A percentile compares a stretch with the other conserved stretches of the same genome.
phyloP scores from a whole-genome alignment of 2,329 filamentous ascomycete species.

The Verticillium nonalfalfae region DNA sequence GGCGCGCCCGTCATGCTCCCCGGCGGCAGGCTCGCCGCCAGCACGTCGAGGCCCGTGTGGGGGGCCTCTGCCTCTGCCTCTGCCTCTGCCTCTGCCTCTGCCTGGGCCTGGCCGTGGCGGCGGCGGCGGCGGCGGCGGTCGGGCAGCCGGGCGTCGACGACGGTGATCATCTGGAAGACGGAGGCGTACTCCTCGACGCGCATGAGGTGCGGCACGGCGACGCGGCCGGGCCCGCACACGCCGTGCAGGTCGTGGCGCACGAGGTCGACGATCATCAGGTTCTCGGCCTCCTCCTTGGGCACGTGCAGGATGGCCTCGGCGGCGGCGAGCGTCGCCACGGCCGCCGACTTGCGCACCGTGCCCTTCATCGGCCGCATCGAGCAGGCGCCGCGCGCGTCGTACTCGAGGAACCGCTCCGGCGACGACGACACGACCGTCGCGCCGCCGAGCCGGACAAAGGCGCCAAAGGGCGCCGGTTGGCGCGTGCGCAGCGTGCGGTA shows the following conservation, averaged over 20 bases:
- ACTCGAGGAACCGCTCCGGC: constrained; percentile 79
- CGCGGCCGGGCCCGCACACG: constrained; percentile 69
- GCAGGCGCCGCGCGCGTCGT: constrained; percentile 46
- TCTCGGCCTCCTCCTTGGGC: constrained; percentile 89
- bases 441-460: constrained; percentile 65
- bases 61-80: constrained; percentile 11
- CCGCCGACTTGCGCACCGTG: constrained; percentile 73
- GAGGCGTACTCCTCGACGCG: constrained; percentile 85
- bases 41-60: constrained; percentile 65
- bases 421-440: constrained; percentile 75
- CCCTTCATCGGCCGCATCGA: constrained; percentile 95
- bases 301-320: constrained; percentile 69
- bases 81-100: too few relatives aligned
- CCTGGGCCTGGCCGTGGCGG: too few relatives aligned
- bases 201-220: constrained; percentile 72
- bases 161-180: constrained; percentile 86
- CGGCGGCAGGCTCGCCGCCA: constrained; percentile 73
- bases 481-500: constrained; percentile 63
- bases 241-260: constrained; percentile 90
- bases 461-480: constrained; percentile 81
- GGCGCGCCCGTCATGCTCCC: constrained; percentile 96
- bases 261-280: constrained; percentile 95
- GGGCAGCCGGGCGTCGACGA: constrained; percentile 66
- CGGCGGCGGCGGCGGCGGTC: too few relatives aligned
- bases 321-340: constrained; percentile 59